Conservation (phyloP, 1,139 yeast genomes). For the Taphrina confusa region DNA sequence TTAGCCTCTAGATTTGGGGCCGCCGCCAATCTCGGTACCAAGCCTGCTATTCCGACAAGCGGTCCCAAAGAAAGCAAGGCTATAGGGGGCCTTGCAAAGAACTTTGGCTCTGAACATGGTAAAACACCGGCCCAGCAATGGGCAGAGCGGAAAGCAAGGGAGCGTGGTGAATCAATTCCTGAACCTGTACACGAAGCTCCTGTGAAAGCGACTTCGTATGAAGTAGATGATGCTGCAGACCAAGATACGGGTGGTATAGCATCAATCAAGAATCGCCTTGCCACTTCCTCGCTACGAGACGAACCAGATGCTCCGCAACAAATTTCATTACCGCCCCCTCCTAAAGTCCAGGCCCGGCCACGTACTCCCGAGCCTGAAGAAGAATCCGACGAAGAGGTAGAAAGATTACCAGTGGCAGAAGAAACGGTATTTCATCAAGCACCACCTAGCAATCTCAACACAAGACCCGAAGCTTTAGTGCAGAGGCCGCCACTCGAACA, state of each 20-base stretch:
- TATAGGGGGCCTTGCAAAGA: conserved; percentile 65
- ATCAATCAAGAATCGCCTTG: conserved; percentile 9
- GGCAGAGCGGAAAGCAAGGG: conserved; percentile 61
- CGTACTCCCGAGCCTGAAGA: conserved; percentile 14
- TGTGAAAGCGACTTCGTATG: conserved; percentile 38
- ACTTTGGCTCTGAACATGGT: conserved; percentile 72
- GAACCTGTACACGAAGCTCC: conserved; percentile 36
- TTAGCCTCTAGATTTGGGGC: conserved; percentile 38
- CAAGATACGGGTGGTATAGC: conserved; percentile 23
- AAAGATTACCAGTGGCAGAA: neutral
- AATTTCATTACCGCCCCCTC: conserved; percentile 7
- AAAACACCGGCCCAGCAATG: conserved; percentile 93
- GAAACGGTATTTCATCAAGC: neutral
- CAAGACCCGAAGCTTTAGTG: conserved; percentile 24
- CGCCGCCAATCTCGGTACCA: conserved; percentile 42
- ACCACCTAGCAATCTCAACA: conserved; percentile 13
- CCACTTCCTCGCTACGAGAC: neutral
- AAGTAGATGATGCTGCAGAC: conserved; percentile 26
- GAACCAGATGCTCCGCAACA: conserved; percentile 11
- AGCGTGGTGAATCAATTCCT: conserved; percentile 30
- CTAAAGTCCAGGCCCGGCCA: neutral
- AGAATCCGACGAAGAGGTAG: neutral
- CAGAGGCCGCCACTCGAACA: conserved; percentile 26
- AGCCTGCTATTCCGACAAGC: conserved; percentile 51
- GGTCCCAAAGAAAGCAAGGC: conserved; percentile 61